Evolutionary conservation across 495 filamentous ascomycete genomes (phyloP).

Genomic region (Mycothermus thermophilus): DNA sequence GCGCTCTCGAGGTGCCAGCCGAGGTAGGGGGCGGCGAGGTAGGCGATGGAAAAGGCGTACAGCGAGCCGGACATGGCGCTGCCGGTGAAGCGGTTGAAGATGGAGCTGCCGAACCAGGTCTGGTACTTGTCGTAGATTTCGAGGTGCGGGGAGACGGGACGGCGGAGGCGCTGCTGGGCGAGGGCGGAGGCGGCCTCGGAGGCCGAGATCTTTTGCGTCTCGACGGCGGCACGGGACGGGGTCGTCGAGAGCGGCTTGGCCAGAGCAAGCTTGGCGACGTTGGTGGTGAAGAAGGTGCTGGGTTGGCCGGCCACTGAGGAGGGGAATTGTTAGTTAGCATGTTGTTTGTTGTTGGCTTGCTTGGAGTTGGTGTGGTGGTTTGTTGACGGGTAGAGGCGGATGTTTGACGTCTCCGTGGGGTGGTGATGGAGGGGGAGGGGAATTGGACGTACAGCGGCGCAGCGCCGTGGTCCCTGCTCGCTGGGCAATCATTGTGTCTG

Average conservation of each 20-base stretch:
- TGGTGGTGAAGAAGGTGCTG: slow-evolving; percentile 22
- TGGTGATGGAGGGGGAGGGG: no score
- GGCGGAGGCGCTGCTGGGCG: slow-evolving; percentile 64
- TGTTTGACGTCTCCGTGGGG: no score
- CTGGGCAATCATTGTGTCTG: slow-evolving; percentile 22
- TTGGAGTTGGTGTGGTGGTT: no score
- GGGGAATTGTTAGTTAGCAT: not conserved
- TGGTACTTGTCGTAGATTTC: slow-evolving; percentile 79
- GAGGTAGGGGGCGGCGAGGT: slow-evolving; percentile 65
- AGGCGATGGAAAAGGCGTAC: slow-evolving; percentile 73
- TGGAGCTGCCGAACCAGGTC: slow-evolving; percentile 60
- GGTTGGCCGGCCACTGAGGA: slow-evolving; percentile 19
- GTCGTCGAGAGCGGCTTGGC: slow-evolving; percentile 11
- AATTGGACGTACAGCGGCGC: slow-evolving; percentile 23
- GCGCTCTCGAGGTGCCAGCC: slow-evolving; percentile 79
- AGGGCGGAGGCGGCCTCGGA: slow-evolving; percentile 58
- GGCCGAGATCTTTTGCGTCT: slow-evolving; percentile 45
- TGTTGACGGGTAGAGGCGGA: no score
- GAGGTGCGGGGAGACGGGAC: slow-evolving; percentile 81
- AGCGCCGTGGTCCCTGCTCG: slow-evolving; percentile 24
- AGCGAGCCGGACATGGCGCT: slow-evolving; percentile 53
- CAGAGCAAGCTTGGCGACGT: slow-evolving; percentile 14
- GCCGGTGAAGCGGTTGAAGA: slow-evolving; percentile 72
- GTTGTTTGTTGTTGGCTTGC: no score
- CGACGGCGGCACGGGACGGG: slow-evolving; percentile 27